Conservation (phyloP, 768 basidiomycete genomes). For the Suillus americanus region DNA sequence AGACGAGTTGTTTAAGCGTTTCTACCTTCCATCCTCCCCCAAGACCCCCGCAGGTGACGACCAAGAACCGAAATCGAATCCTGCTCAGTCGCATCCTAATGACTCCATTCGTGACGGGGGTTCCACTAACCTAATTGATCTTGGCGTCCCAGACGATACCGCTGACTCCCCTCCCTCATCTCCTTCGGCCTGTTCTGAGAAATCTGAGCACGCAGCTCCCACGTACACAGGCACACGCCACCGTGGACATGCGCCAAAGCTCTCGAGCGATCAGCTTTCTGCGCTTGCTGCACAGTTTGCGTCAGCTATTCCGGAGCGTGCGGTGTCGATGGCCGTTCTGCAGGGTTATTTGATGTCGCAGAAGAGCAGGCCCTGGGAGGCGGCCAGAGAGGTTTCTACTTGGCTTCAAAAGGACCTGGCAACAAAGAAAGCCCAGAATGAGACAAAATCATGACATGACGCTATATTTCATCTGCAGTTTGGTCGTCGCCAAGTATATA, state of each 20-base stretch:
- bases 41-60: background rate
- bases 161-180: background rate
- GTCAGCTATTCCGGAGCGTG: constrained; percentile 47
- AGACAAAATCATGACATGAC: background rate
- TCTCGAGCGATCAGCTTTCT: constrained; percentile 40
- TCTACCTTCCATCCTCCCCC: constrained; percentile 50
- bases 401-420: constrained; percentile 53
- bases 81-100: background rate
- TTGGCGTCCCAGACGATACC: background rate
- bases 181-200: constrained; percentile 14
- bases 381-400: constrained; percentile 41
- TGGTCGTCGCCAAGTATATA: background rate
- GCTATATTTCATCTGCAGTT: background rate
- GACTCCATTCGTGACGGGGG: background rate
- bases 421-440: constrained; percentile 4
- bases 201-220: constrained; percentile 12
- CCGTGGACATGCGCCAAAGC: constrained; percentile 35
- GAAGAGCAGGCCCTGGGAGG: constrained; percentile 58
- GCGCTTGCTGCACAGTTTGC: constrained; percentile 58
- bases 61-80: background rate
- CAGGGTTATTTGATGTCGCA: constrained; percentile 69
- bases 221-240: constrained; percentile 25
- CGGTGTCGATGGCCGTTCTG: constrained; percentile 42
- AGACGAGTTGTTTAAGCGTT: constrained; percentile 60
- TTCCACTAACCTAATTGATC: constrained; percentile 20